Evolutionary conservation across 768 basidiomycete species (phyloP), one percentile per base, ranked within the genome.

Genomic region (Tephrocybe sp.): DNA sequence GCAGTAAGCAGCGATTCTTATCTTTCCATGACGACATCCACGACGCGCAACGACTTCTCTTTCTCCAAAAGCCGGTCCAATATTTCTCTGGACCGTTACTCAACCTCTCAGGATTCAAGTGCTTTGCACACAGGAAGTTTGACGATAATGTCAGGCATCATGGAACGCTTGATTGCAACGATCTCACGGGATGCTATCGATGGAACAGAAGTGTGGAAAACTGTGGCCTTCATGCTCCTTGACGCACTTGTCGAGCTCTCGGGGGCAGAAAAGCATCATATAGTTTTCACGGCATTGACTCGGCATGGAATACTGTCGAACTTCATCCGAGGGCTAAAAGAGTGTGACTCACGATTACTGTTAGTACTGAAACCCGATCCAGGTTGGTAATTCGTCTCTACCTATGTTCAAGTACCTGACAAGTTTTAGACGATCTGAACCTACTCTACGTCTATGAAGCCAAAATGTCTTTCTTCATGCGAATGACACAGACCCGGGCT

Each of bases 121-220:
- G 59, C 78, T 1, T 69, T 93, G 22, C 79, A 88, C 49, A 60
- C 67, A 4, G 82, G 84, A 3, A 87, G 85, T 53, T 63, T 93
- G 9, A 67, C 77, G 0, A 72, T 87, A 48, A 69, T 98, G 63
- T 86, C 84, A 57, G 68, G 75, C 4, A 74, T 73, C 29, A 75
- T 86, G 58, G 94, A 95, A 46, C 77, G 86, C 4, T 68, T 97
- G 16, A 74, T 93, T 0, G 69, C 81, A 0, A 75, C 82, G 30
- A 73, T 95, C 31, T 82, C 90, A 18, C 77, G 91, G n/a, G 95
- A 98, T 61, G 94, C 93, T 1, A 88, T 91, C 46, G 94, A 97
- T 55, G 94, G 94, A 6, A 84, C 90, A 15, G 94, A 97, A 65
- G 91, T 97, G 2, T 98, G 95, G 95, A 91, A 91, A 69, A 94